Evolutionary conservation across 2,329 filamentous ascomycete genomes (phyloP), one percentile per base, ranked within the genome.

Genomic region (Aspergillus novoparasiticus): DNA sequence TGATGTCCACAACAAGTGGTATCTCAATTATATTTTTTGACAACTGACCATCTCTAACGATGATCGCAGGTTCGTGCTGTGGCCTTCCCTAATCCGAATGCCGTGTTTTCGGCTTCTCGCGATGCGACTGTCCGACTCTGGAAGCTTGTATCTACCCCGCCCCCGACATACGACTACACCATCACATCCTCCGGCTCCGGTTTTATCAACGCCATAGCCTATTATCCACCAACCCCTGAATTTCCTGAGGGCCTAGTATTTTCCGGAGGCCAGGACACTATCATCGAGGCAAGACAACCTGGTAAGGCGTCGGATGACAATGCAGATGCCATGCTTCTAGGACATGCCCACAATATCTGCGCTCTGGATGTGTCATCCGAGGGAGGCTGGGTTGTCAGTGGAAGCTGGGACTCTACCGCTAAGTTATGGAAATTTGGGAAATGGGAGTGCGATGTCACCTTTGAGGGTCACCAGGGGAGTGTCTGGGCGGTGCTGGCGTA

Each of bases 401-500:
- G 94, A 36, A 92, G 94, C 71, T 99, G 95, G 95, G 95, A 99
- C 78, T 87, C 87, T 34, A 90, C 93, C 67, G 94, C 93, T 32
- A 89, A 93, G 60, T 81, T 98, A 58, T 99, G 95, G 95, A 86
- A 85, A 66, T 82, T 95, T n/a, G 87, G 87, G 46, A 93, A 90
- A 68, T 97, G 94, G 92, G 93, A 96, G 73, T 87, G 87, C 11
- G 87, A 91, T 67, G 80, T 88, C 36, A 81, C 90, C 54, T 83
- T 99, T 21, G 81, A 87, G 53, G 93, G 92, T 6, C 93, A 97
- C 73, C 86, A 90, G 60, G 91, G 87, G 45, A 90, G 90, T 57
- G 93, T 99, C 16, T 98, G 94, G 94, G 90, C 90, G n/a, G 93
- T 97, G 5, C 79, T 98, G 62, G 91, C 91, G 19, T 90, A 94